Conservation (phyloP, 352 stramenopile genomes). For the Globisporangium lucens region DNA sequence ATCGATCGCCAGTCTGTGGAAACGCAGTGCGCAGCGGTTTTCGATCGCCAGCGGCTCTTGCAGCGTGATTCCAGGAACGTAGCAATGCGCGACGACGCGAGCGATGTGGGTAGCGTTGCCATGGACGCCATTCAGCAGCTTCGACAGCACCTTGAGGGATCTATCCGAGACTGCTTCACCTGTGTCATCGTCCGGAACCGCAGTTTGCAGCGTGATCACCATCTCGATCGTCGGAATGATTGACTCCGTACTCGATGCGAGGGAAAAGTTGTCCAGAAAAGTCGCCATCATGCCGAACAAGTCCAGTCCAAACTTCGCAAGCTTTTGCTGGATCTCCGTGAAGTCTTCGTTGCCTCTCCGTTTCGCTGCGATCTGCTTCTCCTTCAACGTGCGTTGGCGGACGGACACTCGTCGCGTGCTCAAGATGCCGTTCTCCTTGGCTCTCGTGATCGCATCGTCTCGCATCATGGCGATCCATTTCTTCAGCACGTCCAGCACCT, state of each 20-base stretch:
- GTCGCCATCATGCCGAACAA: constrained; percentile 54
- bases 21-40: constrained; percentile 47
- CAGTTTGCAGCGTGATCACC: constrained; percentile 59
- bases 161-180: constrained; percentile 33
- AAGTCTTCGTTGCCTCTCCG: constrained; percentile 23
- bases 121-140: constrained; percentile 47
- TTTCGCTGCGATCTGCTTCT: constrained; percentile 16
- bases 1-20: constrained; percentile 66
- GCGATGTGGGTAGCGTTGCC: constrained; percentile 52
- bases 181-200: constrained; percentile 33
- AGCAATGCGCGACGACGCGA: constrained; percentile 65
- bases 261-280: constrained; percentile 59
- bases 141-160: constrained; percentile 43
- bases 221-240: constrained; percentile 74
- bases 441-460: constrained; percentile 9
- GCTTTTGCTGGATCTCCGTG: constrained; percentile 26
- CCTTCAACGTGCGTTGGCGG: constrained; percentile 15
- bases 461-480: constrained; percentile 62
- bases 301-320: constrained; percentile 51
- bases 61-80: constrained; percentile 64
- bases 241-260: constrained; percentile 66
- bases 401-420: constrained; percentile 3
- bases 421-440: constrained; percentile 3
- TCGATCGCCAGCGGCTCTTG: constrained; percentile 60
- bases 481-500: constrained; percentile 75